phyloP scores from a whole-genome alignment of 2,329 filamentous ascomycete genomes.

The Xylaria sp. region DNA sequence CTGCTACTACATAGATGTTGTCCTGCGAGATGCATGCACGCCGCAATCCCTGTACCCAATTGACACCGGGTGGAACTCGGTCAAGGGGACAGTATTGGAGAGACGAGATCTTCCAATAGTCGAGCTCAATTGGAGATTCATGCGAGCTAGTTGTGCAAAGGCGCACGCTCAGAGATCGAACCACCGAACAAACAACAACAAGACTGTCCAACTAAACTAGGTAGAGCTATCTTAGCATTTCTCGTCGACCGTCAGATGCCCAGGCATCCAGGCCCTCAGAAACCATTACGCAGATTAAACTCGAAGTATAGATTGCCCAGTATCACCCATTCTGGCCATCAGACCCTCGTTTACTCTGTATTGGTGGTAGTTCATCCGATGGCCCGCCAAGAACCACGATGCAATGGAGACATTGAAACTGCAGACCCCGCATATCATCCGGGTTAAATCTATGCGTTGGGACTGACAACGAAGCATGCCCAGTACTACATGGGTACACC shows the following conservation, averaged over 20 bases:
- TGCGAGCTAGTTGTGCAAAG: not conserved
- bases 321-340: too few relatives aligned
- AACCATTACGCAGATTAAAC: too few relatives aligned
- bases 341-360: too few relatives aligned
- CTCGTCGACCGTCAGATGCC: too few relatives aligned
- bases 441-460: conserved; percentile 1
- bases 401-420: not conserved
- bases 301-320: too few relatives aligned
- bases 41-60: not conserved
- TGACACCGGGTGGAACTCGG: not conserved
- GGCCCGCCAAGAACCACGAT: conserved; percentile 8
- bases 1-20: conserved; percentile 3
- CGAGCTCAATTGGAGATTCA: not conserved
- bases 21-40: conserved; percentile 10
- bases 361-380: conserved; percentile 15
- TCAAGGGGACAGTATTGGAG: not conserved
- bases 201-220: too few relatives aligned
- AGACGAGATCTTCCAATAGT: not conserved
- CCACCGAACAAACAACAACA: too few relatives aligned
- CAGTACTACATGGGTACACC: too few relatives aligned
- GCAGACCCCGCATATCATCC: conserved; percentile 17
- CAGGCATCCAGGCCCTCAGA: too few relatives aligned
- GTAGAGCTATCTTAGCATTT: too few relatives aligned
- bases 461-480: not conserved
- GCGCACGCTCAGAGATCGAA: not conserved